Evolutionary conservation across 192 early-diverging fungal species (phyloP), one percentile per base, ranked within the genome.

Genomic region (Powellomyces hirtus): DNA sequence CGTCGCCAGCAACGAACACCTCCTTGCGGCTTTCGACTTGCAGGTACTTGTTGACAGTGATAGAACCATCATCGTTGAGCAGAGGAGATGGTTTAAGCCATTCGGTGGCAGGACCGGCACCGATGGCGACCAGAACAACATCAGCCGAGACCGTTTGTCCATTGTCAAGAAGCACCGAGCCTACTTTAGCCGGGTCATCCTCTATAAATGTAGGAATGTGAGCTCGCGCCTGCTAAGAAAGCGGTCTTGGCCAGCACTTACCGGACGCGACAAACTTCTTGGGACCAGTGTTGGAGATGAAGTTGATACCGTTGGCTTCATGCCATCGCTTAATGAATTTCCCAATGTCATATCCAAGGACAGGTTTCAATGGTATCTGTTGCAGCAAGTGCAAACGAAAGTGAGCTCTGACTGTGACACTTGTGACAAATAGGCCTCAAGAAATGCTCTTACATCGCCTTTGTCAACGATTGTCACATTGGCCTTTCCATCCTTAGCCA

Each of bases 1-100:
- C 82, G 70, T 86, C 84, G 61, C 84, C 83, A 56, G 67, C 66
- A 38, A 77, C 82, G 49, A 76, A 87, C 33, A 87, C 74, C 37
- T 75, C 67, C 14, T 73, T 60, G 22, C 67, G 36, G 11, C 71
- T 74, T 20, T 76, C 64, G 4, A 86, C 79, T 26, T 65, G 59
- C 59, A 87, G 75, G 44, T 67, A 30, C 4, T 59, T 64, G 38
- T 78, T 62, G 27, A 87, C 86, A 2, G 64, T 70, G 24, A 87
- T 56, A 51, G 80, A 76, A 1, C 75, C 75, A 61, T 87, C 81
- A 51, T 60, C 46, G 34, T 79, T 74, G 18, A 86, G 40, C 62
- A 87, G 67, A 36, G 56, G 76, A 14, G 64, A 53, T 8, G 46
- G 46, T 53, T 76, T 71, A 13, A 87, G 70, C 46, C 67, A 86